These are phyloP conservation scores for Verticillium dahliae DNA, from an alignment of 2,329 filamentous ascomycete genomes.

Conservation along the genomic window DNA sequence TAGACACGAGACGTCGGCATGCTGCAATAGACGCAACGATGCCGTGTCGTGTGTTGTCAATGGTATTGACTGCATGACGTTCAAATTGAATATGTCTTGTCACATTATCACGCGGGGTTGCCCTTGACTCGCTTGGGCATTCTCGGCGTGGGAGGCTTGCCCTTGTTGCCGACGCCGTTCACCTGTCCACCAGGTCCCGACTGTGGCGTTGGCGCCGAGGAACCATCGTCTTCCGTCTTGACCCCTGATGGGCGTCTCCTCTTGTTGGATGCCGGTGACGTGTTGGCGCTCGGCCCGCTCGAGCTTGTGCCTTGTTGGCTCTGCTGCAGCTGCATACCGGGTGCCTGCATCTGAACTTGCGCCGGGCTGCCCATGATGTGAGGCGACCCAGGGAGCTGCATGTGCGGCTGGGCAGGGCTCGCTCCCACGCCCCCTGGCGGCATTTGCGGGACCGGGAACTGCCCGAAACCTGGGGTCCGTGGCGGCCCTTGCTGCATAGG, in stretches of 20 bases:
- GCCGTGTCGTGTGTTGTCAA: slow-evolving; percentile 4
- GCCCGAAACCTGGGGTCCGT: slow-evolving; percentile 48
- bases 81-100: not conserved
- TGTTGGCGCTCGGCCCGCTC: slow-evolving; percentile 61
- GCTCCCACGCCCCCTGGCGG: slow-evolving; percentile 34
- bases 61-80: not conserved
- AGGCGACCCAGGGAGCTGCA: slow-evolving; percentile 56
- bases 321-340: slow-evolving; percentile 59
- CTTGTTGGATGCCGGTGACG: slow-evolving; percentile 56
- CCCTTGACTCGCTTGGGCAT: slow-evolving; percentile 49
- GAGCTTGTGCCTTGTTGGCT: slow-evolving; percentile 63
- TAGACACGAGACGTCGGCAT: slow-evolving; percentile 1
- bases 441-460: slow-evolving; percentile 34
- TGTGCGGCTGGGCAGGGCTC: slow-evolving; percentile 53
- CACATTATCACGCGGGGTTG: slow-evolving; percentile 22
- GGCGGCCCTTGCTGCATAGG: slow-evolving; percentile 36
- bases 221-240: slow-evolving; percentile 49
- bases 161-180: slow-evolving; percentile 43
- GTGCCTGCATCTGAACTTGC: slow-evolving; percentile 56
- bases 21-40: not conserved
- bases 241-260: slow-evolving; percentile 50
- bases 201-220: slow-evolving; percentile 41
- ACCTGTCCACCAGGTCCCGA: slow-evolving; percentile 34
- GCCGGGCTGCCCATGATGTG: slow-evolving; percentile 54
- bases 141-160: slow-evolving; percentile 50